Evolutionary conservation across 345 rosid genomes (phyloP), one percentile per base, ranked within the genome.

Genomic region (Punica granatum): DNA sequence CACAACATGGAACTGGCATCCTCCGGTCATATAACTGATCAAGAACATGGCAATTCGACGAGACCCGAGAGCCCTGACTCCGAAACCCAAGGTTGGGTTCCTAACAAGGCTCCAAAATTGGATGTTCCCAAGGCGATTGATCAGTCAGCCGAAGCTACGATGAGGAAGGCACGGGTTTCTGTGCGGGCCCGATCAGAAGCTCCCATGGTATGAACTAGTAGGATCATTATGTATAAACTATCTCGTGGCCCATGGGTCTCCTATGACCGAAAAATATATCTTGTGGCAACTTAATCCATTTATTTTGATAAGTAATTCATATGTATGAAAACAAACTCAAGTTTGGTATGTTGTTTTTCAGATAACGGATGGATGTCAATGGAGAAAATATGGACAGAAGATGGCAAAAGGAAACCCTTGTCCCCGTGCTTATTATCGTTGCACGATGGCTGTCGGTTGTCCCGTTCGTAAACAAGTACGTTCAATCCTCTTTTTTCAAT

Each of bases 151-250:
- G 94, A 91, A 41, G 96, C 96, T 43, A 86, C 96, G 33, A 92
- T 94, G 97, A 88, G 96, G 67, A 94, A 88, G 77, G 99, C 96
- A 5, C 97, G 99, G 62, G 99, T 94, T 69, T 89, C 99, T 0
- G 98, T 94, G 72, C 97, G 99, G 19, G 99, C 99, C 28, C 85
- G 98, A 70, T 94, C 99, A 0, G 98, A 94, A 83, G 98, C 99
- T 78, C 88, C 96, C 63, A 91, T 94, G 99, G 99, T 94, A 80
- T 26, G 31, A 11, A 30, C 41, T 25, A 23, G 23, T n/a, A n/a
- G 28, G 30, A 7, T 14, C 58, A 7, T 23, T n/a, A 23, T 0
- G 4, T 51, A 23, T 60, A 41, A 10, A 18, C 43, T 13, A 37
- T 51, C 6, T 42, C 21, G n/a, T 19, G 33, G 11, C 41, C 9